Evolutionary conservation across 2,329 filamentous ascomycete genomes (phyloP), one percentile per base, ranked within the genome.

Genomic region (Diaporthe australafricana): DNA sequence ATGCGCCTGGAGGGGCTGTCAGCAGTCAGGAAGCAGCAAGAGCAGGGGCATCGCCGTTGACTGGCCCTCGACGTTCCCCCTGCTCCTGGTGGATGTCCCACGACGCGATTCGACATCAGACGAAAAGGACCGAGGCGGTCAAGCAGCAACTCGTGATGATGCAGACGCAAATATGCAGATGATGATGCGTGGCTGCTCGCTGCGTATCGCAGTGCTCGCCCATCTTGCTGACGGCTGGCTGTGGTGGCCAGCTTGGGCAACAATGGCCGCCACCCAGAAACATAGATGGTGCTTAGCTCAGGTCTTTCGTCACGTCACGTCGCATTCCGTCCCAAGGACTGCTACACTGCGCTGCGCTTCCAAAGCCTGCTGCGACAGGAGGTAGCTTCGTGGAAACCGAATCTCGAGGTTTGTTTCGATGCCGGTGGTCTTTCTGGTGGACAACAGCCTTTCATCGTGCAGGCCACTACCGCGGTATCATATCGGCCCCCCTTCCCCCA

Each of bases 31-130:
- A 53, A 45, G 52, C 42, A 50, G 32, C 48, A 32, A 53, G 48
- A 22, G 32, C 63, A 69, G 66, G 66, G 30, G 45, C 66, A 57
- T 14, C 32, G 66, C 32, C 42, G 66, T 42, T 60, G 30, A 69
- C 67, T 69, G 67, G 67, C 47, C 30, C 67, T 57, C 53, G 53
- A 52, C 45, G 67, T 2, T 25, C 48, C 22, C 53, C 66, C 53
- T 52, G 42, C 42, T 48, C 42, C 53, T 27, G 56, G 67, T 69
- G 67, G 67, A 60, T 60, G 42, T 50, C 67, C 42, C 53, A 68
- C 66, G 66, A 60, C 53, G 47, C 53, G 67, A 69, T 68, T 56
- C 66, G 52, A 69, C 56, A 65, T 65, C 45, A 65, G 60, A 50
- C 53, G 53, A 42, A 60, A 30, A n/a, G 22, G 16, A 20, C 45